A percentile compares a stretch with the other conserved stretches of the same genome.
phyloP scores from a whole-genome alignment of 164 flowering plant genomes.

The Saururus chinensis region DNA sequence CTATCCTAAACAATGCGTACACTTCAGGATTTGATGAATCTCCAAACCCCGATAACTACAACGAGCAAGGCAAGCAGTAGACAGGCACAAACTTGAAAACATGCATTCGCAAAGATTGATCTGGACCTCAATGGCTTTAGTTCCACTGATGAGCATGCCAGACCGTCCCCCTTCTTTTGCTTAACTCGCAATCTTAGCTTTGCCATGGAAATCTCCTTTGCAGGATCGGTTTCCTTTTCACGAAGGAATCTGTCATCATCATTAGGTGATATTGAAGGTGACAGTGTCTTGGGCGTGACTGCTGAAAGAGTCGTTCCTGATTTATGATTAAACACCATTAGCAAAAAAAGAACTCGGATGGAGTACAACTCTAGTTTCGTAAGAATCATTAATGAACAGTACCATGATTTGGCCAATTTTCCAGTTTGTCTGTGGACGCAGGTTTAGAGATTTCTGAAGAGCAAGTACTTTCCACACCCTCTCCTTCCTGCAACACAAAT shows the following conservation, averaged over 20 bases:
- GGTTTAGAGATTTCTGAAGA: background rate
- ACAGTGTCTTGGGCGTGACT: background rate
- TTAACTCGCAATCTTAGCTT: background rate
- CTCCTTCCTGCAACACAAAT: background rate
- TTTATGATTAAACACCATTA: no score
- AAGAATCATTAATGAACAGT: background rate
- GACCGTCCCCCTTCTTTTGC: background rate
- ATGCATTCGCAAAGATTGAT: background rate
- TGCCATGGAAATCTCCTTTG: background rate
- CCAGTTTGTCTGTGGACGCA: background rate
- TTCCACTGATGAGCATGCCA: background rate
- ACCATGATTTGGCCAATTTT: no score
- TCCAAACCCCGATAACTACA: background rate
- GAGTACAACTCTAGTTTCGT: background rate
- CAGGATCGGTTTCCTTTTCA: background rate
- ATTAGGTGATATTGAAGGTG: background rate
- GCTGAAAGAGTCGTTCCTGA: background rate
- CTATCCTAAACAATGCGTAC: no score
- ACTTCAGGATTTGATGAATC: background rate
- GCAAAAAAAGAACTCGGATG: background rate
- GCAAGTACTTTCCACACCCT: background rate
- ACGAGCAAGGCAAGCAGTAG: background rate
- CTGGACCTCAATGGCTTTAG: background rate
- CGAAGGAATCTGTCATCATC: background rate
- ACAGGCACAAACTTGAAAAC: background rate